phyloP scores from a whole-genome alignment of 2,329 filamentous ascomycete species.

The Penicillium psychrosexuale region DNA sequence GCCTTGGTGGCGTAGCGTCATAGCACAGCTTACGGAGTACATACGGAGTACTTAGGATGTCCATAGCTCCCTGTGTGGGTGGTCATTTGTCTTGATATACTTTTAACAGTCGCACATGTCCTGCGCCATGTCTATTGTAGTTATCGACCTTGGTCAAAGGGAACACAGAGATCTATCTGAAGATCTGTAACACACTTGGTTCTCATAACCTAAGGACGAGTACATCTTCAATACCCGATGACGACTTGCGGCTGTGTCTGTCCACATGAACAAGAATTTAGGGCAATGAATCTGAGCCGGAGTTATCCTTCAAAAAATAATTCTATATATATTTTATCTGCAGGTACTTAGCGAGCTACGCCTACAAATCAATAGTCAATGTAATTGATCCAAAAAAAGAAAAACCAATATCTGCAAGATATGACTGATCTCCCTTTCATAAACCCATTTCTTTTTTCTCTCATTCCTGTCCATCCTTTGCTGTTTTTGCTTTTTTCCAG shows the following conservation, averaged over 20 bases:
- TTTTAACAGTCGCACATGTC: background rate
- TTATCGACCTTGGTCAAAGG: background rate
- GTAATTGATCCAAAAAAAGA: background rate
- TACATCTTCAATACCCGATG: background rate
- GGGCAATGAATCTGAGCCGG: background rate
- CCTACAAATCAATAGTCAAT: constrained; percentile 10
- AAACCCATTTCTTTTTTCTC: background rate
- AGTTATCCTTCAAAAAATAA: background rate
- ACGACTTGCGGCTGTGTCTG: background rate
- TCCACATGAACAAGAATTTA: background rate
- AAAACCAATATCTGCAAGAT: constrained; percentile 8
- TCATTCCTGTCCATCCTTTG: background rate
- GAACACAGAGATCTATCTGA: background rate
- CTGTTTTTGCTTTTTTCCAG: background rate
- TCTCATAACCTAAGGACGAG: background rate
- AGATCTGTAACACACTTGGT: background rate
- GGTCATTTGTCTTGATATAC: background rate
- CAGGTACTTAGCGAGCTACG: constrained; percentile 4
- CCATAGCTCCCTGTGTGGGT: background rate
- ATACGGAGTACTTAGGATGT: background rate
- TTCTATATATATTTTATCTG: constrained; percentile 3
- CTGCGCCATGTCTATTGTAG: background rate
- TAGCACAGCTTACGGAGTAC: too few species aligned
- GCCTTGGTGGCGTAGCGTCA: constrained; percentile 1
- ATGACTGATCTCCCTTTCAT: constrained; percentile 16